Conservation (phyloP, 192 early-diverging fungal genomes). For the Gaertneriomyces sp. region DNA sequence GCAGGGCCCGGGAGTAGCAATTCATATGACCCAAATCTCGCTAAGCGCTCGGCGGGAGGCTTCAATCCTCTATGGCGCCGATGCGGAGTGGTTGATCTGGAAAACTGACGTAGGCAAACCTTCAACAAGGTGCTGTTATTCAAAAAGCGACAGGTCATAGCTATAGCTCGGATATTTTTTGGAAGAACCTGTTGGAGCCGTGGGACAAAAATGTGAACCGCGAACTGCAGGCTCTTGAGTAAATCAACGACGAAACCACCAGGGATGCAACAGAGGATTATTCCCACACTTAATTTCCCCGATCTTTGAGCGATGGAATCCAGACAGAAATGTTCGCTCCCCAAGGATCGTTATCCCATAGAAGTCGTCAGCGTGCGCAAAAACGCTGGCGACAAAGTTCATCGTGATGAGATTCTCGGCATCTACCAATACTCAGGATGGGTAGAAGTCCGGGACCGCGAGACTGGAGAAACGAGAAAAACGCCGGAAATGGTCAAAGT, state of each 20-base stretch:
- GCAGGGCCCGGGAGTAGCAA: slow-evolving; percentile 15
- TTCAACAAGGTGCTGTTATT: no score
- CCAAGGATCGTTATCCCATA: slow-evolving; percentile 30
- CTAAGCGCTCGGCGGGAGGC: slow-evolving; percentile 9
- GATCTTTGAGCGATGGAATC: slow-evolving; percentile 14
- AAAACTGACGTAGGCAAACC: no score
- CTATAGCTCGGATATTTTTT: no score
- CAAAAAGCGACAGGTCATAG: no score
- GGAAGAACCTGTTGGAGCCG: no score
- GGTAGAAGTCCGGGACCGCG: slow-evolving; percentile 6
- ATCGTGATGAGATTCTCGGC: slow-evolving; percentile 30
- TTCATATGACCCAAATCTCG: slow-evolving; percentile 22
- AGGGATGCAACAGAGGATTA: no score
- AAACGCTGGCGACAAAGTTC: slow-evolving; percentile 5
- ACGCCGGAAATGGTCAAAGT: slow-evolving; percentile 11
- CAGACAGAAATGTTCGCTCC: slow-evolving; percentile 13
- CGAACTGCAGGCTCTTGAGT: no score
- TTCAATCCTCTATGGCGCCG: no score
- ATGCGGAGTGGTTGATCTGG: no score
- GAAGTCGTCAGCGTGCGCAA: slow-evolving; percentile 25
- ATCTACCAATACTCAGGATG: slow-evolving; percentile 29
- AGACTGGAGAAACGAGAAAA: background rate
- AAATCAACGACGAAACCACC: no score
- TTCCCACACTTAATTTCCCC: no score
- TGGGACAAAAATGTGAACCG: no score